These are phyloP conservation scores for Dryadomyces quercivorus DNA, from an alignment of 2,329 filamentous ascomycete species.

Conservation along the genomic window DNA sequence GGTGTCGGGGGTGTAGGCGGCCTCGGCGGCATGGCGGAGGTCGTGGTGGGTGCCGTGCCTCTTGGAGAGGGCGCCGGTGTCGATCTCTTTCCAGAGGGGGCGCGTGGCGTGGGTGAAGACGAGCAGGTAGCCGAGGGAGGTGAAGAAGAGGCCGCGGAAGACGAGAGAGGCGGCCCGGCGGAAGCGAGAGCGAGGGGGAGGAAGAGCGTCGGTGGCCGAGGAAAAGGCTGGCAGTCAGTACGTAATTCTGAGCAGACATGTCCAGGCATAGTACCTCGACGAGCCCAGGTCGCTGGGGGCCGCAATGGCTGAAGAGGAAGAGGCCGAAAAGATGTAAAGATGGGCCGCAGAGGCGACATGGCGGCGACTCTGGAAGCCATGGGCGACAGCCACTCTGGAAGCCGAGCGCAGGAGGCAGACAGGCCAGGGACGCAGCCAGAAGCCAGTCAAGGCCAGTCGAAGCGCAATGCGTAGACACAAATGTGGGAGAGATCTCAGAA, in stretches of 20 bases:
- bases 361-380: not conserved
- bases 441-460: too few species aligned
- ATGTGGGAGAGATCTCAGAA: too few species aligned
- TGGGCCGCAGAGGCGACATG: not conserved
- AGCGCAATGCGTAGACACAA: too few species aligned
- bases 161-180: slow-evolving; percentile 1
- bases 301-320: not conserved
- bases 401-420: too few species aligned
- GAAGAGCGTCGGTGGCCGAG: not conserved
- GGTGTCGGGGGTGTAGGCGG: slow-evolving; percentile 42
- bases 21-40: not conserved
- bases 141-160: slow-evolving; percentile 3
- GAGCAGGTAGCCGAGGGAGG: not conserved
- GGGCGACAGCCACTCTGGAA: too few species aligned
- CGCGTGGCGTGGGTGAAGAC: not conserved
- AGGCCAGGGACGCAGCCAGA: too few species aligned
- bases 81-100: not conserved
- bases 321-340: not conserved
- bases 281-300: too few species aligned
- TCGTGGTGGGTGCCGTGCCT: not conserved
- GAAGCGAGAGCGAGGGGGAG: not conserved
- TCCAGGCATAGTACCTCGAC: too few species aligned
- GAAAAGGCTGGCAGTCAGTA: not conserved
- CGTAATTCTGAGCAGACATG: too few species aligned
- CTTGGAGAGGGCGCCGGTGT: not conserved